Conservation (phyloP, 352 stramenopile species). For the Saprolegnia parasitica region DNA sequence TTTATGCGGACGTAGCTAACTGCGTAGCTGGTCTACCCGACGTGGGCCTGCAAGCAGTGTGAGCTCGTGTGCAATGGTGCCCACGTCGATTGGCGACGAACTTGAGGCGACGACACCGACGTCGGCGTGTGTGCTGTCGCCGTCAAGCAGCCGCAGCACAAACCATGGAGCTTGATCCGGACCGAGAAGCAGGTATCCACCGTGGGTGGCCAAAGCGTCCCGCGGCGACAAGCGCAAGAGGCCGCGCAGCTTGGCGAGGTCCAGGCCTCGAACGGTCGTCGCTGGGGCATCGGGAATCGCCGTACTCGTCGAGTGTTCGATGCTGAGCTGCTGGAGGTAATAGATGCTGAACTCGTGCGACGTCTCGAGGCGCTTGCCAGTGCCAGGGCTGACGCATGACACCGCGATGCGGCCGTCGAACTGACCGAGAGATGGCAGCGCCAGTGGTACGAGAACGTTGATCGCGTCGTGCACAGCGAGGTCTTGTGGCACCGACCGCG, state of each 20-base stretch:
- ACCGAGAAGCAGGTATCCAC: background rate
- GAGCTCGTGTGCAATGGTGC: no score
- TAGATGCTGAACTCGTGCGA: conserved; percentile 24
- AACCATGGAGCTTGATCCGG: background rate
- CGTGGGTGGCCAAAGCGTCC: conserved; percentile 5
- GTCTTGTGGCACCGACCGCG: conserved; percentile 8
- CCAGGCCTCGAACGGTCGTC: background rate
- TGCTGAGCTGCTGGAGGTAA: conserved; percentile 11
- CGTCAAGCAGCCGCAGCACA: background rate
- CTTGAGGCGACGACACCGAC: no score
- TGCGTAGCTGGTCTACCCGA: no score
- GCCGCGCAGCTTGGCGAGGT: background rate
- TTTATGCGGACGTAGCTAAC: no score
- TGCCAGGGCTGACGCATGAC: conserved; percentile 25
- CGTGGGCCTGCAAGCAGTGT: no score
- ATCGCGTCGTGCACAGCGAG: conserved; percentile 1
- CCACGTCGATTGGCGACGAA: no score
- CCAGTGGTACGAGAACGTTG: background rate
- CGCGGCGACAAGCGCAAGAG: conserved; percentile 5
- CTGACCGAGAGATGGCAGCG: conserved; percentile 15
- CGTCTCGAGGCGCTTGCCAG: conserved; percentile 13
- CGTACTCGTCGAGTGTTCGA: background rate
- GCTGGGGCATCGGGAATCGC: background rate
- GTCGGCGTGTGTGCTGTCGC: no score
- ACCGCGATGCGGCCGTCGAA: conserved; percentile 23